A percentile compares a stretch with the other conserved stretches of the same genome.
Conservation (phyloP, 108 stramenopile species). For the Licmophora abbreviata region DNA sequence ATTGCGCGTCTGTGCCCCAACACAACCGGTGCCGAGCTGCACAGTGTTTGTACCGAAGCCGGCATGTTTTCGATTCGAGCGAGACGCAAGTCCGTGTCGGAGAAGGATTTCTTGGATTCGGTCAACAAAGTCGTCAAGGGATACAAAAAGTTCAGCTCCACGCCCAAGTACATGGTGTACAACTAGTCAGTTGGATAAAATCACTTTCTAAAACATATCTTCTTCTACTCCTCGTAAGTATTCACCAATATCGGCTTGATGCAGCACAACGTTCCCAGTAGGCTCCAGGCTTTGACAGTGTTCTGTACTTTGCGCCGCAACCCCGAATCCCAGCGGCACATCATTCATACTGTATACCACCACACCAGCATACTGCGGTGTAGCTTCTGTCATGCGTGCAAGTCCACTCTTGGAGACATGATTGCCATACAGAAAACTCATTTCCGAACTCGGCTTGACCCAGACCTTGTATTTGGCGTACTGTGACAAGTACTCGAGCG, state of each 20-base stretch:
- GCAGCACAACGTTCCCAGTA: conserved; percentile 93
- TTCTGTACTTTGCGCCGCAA: conserved; percentile 94
- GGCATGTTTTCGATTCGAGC: conserved; percentile 99
- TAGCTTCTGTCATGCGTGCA: conserved; percentile 93
- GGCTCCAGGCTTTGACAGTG: conserved; percentile 90
- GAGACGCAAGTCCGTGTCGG: conserved; percentile 91
- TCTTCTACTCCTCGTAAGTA: conserved; percentile 95
- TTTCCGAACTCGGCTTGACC: conserved; percentile 97
- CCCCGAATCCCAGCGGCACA: conserved; percentile 96
- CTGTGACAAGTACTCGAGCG: conserved; percentile 91
- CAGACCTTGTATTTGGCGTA: conserved; percentile 98
- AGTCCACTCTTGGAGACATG: conserved; percentile 93
- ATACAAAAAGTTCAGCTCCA: conserved; percentile 99
- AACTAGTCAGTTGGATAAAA: conserved; percentile 30
- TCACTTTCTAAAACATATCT: conserved; percentile 58
- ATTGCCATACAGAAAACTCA: conserved; percentile 98
- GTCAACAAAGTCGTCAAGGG: conserved; percentile 99
- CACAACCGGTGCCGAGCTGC: conserved; percentile 97
- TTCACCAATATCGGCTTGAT: conserved; percentile 98
- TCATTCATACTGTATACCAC: conserved; percentile 95
- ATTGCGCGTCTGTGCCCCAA: conserved; percentile 97
- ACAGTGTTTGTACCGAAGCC: conserved; percentile 96
- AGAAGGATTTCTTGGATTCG: conserved; percentile 97
- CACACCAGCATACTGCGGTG: conserved; percentile 96
- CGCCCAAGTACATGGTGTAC: conserved; percentile 95